These are phyloP conservation scores for Aspergillus cejpii DNA, from an alignment of 2,329 filamentous ascomycete genomes.

Conservation along the genomic window DNA sequence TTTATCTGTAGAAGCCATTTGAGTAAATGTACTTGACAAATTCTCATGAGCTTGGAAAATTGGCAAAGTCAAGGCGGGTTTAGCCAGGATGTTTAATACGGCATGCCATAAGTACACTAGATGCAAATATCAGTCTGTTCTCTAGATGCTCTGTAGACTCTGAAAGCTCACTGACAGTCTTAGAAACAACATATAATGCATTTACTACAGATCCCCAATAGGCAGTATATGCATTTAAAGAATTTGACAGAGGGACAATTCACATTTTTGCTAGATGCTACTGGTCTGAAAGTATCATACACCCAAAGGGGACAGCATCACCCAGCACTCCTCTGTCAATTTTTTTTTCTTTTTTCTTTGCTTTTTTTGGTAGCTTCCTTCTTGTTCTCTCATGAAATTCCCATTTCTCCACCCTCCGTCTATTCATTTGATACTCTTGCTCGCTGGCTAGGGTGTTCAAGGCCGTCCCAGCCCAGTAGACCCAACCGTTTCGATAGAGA, in stretches of 20 bases:
- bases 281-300: constrained; percentile 2
- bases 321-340: constrained; percentile 22
- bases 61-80: constrained; percentile 1
- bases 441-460: background rate
- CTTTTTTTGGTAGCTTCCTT: constrained; percentile 5
- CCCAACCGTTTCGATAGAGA: no score
- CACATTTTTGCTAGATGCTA: constrained; percentile 29
- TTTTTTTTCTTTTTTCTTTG: constrained; percentile 6
- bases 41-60: background rate
- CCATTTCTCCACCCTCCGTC: no score
- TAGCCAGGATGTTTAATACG: background rate
- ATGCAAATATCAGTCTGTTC: background rate
- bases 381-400: background rate
- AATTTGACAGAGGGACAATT: constrained; percentile 19
- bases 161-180: no score
- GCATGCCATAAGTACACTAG: background rate
- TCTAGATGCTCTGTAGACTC: background rate
- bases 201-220: no score
- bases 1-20: constrained; percentile 32
- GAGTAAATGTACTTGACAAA: constrained; percentile 1
- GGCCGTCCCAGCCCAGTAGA: background rate
- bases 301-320: constrained; percentile 7
- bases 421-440: background rate
- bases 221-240: no score
- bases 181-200: no score